A percentile compares a stretch with the other conserved stretches of the same genome.
phyloP scores from a whole-genome alignment of 805 yeast genomes.

The Pichia cabralensis region DNA sequence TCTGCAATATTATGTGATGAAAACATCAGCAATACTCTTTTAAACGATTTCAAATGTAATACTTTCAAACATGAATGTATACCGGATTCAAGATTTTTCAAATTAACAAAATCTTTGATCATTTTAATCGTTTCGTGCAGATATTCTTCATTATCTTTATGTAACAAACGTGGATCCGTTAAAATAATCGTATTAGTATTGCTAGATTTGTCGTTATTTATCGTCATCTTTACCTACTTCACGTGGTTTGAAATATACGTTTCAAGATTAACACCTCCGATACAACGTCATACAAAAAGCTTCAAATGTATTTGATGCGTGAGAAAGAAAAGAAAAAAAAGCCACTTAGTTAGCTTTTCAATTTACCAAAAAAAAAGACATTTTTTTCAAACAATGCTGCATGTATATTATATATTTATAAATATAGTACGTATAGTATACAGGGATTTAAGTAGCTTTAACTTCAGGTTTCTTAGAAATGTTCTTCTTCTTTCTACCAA shows the following conservation, averaged over 20 bases:
- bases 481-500: constrained; percentile 43
- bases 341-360: no score
- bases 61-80: constrained; percentile 5
- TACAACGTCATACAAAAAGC: neutral
- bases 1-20: constrained; percentile 11
- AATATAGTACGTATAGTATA: constrained; percentile 1
- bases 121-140: constrained; percentile 12
- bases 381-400: no score
- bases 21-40: constrained; percentile 21
- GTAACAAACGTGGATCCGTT: constrained; percentile 17
- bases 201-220: no score
- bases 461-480: neutral
- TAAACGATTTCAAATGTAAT: constrained; percentile 17
- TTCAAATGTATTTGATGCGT: no score
- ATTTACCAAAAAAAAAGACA: no score
- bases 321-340: no score
- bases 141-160: constrained; percentile 12
- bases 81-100: neutral
- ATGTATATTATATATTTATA: neutral
- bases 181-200: constrained; percentile 24
- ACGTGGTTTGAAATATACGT: no score
- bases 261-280: neutral
- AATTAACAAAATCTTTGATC: constrained; percentile 5
- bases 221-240: no score
- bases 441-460: neutral